Percentiles rank a stretch among this genome's conserved stretches.
phyloP scores from a whole-genome alignment of 495 filamentous ascomycete genomes.

The Lophium mytilinum region DNA sequence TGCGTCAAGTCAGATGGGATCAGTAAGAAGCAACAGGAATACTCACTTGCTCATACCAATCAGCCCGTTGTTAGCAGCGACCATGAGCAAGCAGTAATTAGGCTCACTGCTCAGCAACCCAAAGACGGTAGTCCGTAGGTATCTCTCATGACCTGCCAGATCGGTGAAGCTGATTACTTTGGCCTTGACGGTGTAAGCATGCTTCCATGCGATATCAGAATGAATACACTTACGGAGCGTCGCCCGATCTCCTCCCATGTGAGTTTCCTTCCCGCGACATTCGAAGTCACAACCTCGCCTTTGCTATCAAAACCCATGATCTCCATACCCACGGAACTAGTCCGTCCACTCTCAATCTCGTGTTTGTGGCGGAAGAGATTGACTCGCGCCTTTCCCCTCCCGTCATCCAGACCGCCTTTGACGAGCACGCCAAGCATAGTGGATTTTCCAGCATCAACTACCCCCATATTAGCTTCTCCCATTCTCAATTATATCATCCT shows the following conservation, averaged over 20 bases:
- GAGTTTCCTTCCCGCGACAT: slow-evolving; percentile 74
- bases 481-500: too few relatives aligned
- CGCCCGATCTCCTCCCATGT: slow-evolving; percentile 98
- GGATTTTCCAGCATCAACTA: slow-evolving; percentile 91
- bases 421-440: slow-evolving; percentile 96
- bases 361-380: slow-evolving; percentile 98
- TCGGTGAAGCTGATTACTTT: slow-evolving; percentile 98
- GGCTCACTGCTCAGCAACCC: slow-evolving; percentile 90
- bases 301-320: slow-evolving; percentile 95
- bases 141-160: slow-evolving; percentile 89
- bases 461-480: not conserved
- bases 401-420: slow-evolving; percentile 92
- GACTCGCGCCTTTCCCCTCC: slow-evolving; percentile 84
- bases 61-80: slow-evolving; percentile 93
- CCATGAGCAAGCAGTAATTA: slow-evolving; percentile 97
- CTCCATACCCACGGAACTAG: slow-evolving; percentile 95
- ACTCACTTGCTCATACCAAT: slow-evolving; percentile 86
- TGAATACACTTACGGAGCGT: slow-evolving; percentile 51
- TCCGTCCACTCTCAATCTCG: slow-evolving; percentile 90
- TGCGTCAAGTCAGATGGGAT: slow-evolving; percentile 4
- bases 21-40: not conserved
- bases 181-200: slow-evolving; percentile 32
- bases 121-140: slow-evolving; percentile 93
- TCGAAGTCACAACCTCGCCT: slow-evolving; percentile 75
- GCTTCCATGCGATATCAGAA: not conserved